Base-by-base conservation (phyloP, 805 yeast genomes). In the Wickerhamiella spandovensis region DNA sequence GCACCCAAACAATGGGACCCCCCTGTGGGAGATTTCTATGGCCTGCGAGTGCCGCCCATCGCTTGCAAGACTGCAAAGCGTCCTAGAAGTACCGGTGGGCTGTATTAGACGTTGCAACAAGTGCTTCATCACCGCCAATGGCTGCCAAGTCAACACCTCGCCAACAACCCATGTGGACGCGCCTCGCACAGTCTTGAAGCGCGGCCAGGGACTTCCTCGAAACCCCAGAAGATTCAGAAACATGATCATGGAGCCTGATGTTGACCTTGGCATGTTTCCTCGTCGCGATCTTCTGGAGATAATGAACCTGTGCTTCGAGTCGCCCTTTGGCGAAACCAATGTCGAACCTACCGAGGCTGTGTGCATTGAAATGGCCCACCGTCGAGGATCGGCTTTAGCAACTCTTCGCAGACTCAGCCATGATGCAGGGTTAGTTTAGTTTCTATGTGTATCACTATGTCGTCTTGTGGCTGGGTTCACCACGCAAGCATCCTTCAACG, bases 301-400 rank as follows among this genome's bases (percentile, higher is more conserved):
- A 21, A 56, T 56, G 59, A 43, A 50, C 17, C 46, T 39, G 10
- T 45, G 53, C 48, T 56, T 54, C 48, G 59, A 56, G 48, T 53
- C 55, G 20, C 59, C 59, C n/a, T 56, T 56, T 41, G 55, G 43
- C 10, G 39, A 35, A 15, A 8, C 17, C 10, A 20, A 7, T 7
- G 8, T 13, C 18, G 39, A 35, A 5, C 39, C 39, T 8, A 8
- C 15, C 20, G 39, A 35, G 9, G 50, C 50, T 21, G 50, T 47
- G 3, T 44, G 50, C n/a, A 42, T 47, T 20, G 50, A 47, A 37
- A 23, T 47, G 25, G 12, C 48, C 20, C 32, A 43, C 20, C 17
- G 45, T 2, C n/a, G 32, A 15, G 32, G 20, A 4, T 22, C 45
- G 2, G 45, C 45, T 10, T 7, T 8, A 7, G 30, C 20, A 8